Conservation (phyloP, 1,284 basidiomycete species). For the Boletus holoroseus region DNA sequence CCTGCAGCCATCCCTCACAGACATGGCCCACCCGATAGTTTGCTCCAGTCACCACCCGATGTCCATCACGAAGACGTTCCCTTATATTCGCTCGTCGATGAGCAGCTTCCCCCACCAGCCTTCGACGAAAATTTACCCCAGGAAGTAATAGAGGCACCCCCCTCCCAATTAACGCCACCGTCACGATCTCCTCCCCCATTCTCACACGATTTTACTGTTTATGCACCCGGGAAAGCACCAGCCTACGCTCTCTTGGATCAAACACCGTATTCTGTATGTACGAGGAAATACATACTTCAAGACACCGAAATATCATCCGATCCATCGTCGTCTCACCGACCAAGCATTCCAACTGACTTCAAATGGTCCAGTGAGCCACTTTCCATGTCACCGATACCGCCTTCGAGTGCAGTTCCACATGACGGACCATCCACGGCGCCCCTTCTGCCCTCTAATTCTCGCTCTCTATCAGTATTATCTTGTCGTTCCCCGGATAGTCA, state of each 20-base stretch:
- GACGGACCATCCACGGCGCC: not conserved
- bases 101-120: slow-evolving; percentile 25
- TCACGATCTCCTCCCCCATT: not conserved
- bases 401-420: not conserved
- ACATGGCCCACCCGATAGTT: not conserved
- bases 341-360: not conserved
- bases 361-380: not conserved
- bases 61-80: slow-evolving; percentile 21
- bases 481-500: not conserved
- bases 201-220: not conserved
- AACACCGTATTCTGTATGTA: not conserved
- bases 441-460: not conserved
- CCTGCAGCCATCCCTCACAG: not conserved
- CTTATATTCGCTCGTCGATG: slow-evolving; percentile 23
- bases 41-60: slow-evolving; percentile 1
- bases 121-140: slow-evolving; percentile 15
- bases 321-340: not conserved
- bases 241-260: not conserved
- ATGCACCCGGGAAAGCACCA: not conserved
- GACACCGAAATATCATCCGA: not conserved
- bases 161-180: not conserved
- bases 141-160: not conserved
- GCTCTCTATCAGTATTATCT: not conserved
- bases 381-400: not conserved
- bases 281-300: not conserved